Evolutionary conservation across 2,329 filamentous ascomycete genomes (phyloP).

Genomic region (Phialophora macrospora): DNA sequence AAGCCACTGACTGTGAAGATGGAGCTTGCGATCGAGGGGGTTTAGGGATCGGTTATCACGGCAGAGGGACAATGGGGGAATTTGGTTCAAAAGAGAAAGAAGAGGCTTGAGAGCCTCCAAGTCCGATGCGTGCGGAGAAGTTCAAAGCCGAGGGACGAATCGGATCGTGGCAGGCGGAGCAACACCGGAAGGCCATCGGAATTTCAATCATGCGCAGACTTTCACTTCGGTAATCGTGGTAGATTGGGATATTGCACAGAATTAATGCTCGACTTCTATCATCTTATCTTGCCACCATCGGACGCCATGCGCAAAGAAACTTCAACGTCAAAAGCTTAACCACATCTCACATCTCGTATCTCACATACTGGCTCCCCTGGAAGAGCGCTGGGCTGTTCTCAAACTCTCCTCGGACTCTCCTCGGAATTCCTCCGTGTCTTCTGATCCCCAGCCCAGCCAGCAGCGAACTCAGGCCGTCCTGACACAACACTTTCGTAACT

Average conservation of each 20-base stretch:
- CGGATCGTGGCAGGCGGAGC: neutral
- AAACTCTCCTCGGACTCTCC: slow-evolving; percentile 8
- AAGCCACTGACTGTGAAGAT: slow-evolving; percentile 7
- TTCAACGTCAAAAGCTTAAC: neutral
- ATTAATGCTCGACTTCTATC: neutral
- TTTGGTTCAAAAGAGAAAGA: neutral
- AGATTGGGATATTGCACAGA: neutral
- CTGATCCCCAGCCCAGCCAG: neutral
- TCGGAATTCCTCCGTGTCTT: slow-evolving; percentile 14
- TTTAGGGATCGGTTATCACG: slow-evolving; percentile 26
- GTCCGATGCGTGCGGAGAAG: neutral
- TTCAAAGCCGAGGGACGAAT: neutral
- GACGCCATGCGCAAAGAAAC: neutral
- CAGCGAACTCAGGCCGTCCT: neutral
- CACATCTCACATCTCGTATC: neutral
- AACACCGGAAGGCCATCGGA: neutral
- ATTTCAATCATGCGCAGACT: neutral
- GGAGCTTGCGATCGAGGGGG: slow-evolving; percentile 1
- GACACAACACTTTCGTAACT: neutral
- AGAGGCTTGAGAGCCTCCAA: neutral
- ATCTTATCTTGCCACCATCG: neutral
- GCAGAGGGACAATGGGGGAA: slow-evolving; percentile 13
- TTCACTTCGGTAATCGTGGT: too few species aligned
- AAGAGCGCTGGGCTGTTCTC: neutral
- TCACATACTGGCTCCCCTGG: neutral